Percentiles rank a stretch among this genome's conserved stretches.
These are phyloP conservation scores for Vitis hybrid DNA, from an alignment of 177 flowering plant species.

Conservation along the genomic window DNA sequence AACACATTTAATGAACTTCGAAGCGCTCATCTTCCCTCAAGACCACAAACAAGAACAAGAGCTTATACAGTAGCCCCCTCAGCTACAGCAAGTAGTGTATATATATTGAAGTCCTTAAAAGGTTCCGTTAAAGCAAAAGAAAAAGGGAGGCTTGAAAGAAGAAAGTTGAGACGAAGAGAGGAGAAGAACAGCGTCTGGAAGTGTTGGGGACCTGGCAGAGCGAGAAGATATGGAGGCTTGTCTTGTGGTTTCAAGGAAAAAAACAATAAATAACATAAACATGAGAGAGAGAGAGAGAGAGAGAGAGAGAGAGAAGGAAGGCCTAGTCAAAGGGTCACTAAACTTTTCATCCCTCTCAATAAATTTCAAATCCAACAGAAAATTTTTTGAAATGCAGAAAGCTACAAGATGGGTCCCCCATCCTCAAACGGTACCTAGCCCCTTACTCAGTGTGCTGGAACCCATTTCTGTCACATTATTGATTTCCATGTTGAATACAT, in stretches of 20 bases:
- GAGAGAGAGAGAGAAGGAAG: constrained; percentile 13
- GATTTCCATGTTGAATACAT: constrained; percentile 9
- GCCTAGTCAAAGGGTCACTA: constrained; percentile 18
- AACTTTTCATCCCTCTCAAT: constrained; percentile 35
- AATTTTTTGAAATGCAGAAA: constrained; percentile 33
- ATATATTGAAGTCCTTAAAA: background rate
- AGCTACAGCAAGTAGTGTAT: constrained; percentile 2
- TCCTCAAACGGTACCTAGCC: constrained; percentile 28
- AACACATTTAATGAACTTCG: constrained; percentile 90
- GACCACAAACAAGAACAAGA: background rate
- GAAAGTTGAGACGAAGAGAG: background rate
- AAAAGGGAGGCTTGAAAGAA: constrained; percentile 9
- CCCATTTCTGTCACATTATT: background rate
- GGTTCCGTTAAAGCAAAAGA: constrained; percentile 13
- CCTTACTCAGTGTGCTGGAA: background rate
- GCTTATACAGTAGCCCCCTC: constrained; percentile 1
- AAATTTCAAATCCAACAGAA: constrained; percentile 40
- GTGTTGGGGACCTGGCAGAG: background rate
- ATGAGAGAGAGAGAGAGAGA: constrained; percentile 15
- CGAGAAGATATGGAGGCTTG: background rate
- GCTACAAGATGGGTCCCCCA: constrained; percentile 16
- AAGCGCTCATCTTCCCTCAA: constrained; percentile 68
- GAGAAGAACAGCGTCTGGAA: background rate
- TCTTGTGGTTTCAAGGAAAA: constrained; percentile 17
- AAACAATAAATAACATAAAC: constrained; percentile 6